phyloP scores from a whole-genome alignment of 805 yeast genomes.

The Blastobotrys parvus region DNA sequence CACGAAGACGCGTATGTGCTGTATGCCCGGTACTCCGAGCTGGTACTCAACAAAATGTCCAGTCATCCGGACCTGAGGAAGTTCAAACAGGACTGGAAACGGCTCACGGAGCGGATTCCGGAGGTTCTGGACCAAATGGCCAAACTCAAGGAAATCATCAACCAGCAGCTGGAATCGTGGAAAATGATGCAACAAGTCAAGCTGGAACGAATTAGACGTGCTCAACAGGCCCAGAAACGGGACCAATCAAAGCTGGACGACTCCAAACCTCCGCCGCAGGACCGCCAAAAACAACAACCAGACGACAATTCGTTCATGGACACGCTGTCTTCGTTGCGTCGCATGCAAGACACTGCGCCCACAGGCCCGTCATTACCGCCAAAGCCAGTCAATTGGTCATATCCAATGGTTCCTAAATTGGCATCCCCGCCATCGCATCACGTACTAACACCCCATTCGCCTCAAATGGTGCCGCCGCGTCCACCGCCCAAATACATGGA shows the following conservation, averaged over 20 bases:
- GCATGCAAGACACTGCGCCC: constrained; percentile 4
- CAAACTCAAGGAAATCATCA: constrained; percentile 18
- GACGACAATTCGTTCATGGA: constrained; percentile 9
- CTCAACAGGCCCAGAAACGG: constrained; percentile 1
- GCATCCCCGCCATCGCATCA: not conserved
- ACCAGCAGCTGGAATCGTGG: constrained; percentile 11
- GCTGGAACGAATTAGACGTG: not conserved
- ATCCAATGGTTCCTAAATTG: constrained; percentile 1
- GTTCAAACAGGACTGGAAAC: constrained; percentile 6
- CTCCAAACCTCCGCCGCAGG: too few relatives aligned
- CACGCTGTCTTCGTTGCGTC: constrained; percentile 8
- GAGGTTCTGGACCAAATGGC: constrained; percentile 23
- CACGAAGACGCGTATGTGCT: constrained; percentile 45
- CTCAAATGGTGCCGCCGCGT: not conserved
- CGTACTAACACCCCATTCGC: not conserved
- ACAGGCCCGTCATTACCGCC: too few relatives aligned
- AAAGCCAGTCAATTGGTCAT: not conserved
- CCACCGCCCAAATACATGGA: not conserved
- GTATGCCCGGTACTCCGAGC: constrained; percentile 51
- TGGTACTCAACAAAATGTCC: constrained; percentile 40
- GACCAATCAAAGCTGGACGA: not conserved
- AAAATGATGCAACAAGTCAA: not conserved
- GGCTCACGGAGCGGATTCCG: constrained; percentile 17
- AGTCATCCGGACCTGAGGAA: constrained; percentile 37
- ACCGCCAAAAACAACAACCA: constrained; percentile 1